Percentiles rank a stretch among this genome's conserved stretches.
Conservation (phyloP, 768 basidiomycete species). For the Russula griseocarnosa region DNA sequence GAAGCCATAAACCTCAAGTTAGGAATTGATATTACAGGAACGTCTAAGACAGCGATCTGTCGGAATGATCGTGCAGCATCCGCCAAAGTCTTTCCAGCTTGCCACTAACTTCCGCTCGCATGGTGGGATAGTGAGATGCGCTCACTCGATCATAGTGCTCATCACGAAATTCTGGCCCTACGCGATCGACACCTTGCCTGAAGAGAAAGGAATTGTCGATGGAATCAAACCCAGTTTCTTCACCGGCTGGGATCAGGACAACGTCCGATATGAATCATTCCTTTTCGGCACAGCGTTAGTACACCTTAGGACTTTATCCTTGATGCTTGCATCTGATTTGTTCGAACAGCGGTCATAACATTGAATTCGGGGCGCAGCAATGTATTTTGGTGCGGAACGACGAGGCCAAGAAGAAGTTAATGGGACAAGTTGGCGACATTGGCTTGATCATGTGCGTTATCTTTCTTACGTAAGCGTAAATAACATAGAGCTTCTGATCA, state of each 20-base stretch:
- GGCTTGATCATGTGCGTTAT: constrained; percentile 28
- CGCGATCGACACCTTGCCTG: constrained; percentile 34
- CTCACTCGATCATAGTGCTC: constrained; percentile 34
- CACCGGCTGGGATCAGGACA: constrained; percentile 31
- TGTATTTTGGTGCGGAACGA: constrained; percentile 39
- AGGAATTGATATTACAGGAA: not conserved
- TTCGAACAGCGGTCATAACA: constrained; percentile 20
- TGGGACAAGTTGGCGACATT: constrained; percentile 31
- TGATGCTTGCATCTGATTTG: constrained; percentile 2
- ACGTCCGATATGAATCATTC: constrained; percentile 36
- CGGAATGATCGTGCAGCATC: not conserved
- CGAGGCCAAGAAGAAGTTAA: constrained; percentile 31
- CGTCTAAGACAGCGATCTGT: constrained; percentile 2
- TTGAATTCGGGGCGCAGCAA: constrained; percentile 34
- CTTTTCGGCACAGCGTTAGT: constrained; percentile 34
- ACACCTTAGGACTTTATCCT: not conserved
- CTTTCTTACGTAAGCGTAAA: not conserved
- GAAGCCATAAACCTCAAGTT: not conserved
- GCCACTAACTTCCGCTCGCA: constrained; percentile 38
- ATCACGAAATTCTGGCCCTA: constrained; percentile 35
- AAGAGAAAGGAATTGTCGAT: constrained; percentile 35
- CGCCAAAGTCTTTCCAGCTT: constrained; percentile 35
- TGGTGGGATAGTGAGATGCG: constrained; percentile 36
- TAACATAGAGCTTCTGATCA: not conserved
- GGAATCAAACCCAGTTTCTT: constrained; percentile 35